Conservation (phyloP, 139 green algal species). For the Astrephomene gubernaculifera region DNA sequence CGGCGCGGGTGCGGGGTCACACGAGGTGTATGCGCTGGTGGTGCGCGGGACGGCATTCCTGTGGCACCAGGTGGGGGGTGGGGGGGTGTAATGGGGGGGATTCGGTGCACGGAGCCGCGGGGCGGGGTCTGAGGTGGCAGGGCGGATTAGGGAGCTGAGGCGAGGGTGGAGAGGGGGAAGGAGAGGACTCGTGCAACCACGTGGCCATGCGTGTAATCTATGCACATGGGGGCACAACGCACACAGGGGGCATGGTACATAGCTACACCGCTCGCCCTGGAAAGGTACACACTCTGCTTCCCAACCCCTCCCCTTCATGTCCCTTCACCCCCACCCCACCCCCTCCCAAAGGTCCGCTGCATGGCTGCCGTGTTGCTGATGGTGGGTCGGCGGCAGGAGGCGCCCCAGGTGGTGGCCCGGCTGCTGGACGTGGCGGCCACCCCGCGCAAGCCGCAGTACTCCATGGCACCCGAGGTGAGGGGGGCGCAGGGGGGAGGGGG, state of each 20-base stretch:
- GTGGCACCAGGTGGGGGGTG: slow-evolving; percentile 88
- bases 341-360: slow-evolving; percentile 84
- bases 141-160: too few relatives aligned
- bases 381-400: slow-evolving; percentile 86
- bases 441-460: slow-evolving; percentile 89
- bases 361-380: slow-evolving; percentile 94
- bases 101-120: too few relatives aligned
- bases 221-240: too few relatives aligned
- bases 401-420: slow-evolving; percentile 72
- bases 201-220: too few relatives aligned
- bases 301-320: background rate
- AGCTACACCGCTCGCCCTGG: too few relatives aligned
- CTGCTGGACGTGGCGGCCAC: slow-evolving; percentile 79
- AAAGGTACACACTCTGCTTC: background rate
- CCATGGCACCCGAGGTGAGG: slow-evolving; percentile 74
- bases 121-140: too few relatives aligned
- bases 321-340: background rate
- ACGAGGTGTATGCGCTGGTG: slow-evolving; percentile 63
- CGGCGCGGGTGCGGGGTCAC: background rate
- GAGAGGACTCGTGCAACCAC: too few relatives aligned
- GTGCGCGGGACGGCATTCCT: slow-evolving; percentile 85
- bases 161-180: too few relatives aligned
- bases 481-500: slow-evolving; percentile 20
- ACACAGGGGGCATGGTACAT: too few relatives aligned
- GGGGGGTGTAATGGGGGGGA: too few relatives aligned